These are phyloP conservation scores for Phoma herbarum DNA, from an alignment of 2,329 filamentous ascomycete species.

Conservation along the genomic window DNA sequence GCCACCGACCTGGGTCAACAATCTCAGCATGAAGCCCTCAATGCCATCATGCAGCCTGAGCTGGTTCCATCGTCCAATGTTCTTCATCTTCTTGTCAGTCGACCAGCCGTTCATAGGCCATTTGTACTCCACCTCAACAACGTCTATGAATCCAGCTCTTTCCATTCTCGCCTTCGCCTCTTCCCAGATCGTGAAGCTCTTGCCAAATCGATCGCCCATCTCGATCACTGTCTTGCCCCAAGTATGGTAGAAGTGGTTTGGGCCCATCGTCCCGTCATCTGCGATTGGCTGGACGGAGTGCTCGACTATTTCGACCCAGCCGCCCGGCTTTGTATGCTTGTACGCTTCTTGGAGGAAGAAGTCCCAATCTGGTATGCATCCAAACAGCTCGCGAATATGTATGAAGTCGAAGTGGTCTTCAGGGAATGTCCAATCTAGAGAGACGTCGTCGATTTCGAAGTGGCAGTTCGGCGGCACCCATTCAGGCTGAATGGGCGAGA, in stretches of 20 bases:
- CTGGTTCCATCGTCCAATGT: conserved; percentile 51
- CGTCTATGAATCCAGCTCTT: conserved; percentile 47
- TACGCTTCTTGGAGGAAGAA: conserved; percentile 52
- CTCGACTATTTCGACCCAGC: conserved; percentile 56
- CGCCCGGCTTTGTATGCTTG: conserved; percentile 52
- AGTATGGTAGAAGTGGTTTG: conserved; percentile 48
- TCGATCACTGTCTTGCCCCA: conserved; percentile 49
- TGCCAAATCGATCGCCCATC: conserved; percentile 51
- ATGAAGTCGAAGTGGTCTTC: conserved; percentile 55
- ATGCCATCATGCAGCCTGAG: conserved; percentile 48
- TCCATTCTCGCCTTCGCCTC: conserved; percentile 46
- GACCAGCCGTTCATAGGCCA: conserved; percentile 52
- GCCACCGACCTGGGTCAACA: conserved; percentile 49
- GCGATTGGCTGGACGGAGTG: conserved; percentile 51
- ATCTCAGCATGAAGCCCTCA: conserved; percentile 49
- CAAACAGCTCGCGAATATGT: conserved; percentile 57
- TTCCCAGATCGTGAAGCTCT: conserved; percentile 48
- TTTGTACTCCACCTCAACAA: conserved; percentile 43
- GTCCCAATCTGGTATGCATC: conserved; percentile 58
- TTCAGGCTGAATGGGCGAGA: conserved; percentile 60
- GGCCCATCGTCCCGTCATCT: conserved; percentile 53
- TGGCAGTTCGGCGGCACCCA: conserved; percentile 58
- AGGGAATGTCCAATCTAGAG: conserved; percentile 53
- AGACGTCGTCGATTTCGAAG: conserved; percentile 60
- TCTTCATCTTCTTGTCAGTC: conserved; percentile 42